Evolutionary conservation across 2,329 filamentous ascomycete genomes (phyloP), one percentile per base, ranked within the genome.

Genomic region (Biscogniauxia marginata): DNA sequence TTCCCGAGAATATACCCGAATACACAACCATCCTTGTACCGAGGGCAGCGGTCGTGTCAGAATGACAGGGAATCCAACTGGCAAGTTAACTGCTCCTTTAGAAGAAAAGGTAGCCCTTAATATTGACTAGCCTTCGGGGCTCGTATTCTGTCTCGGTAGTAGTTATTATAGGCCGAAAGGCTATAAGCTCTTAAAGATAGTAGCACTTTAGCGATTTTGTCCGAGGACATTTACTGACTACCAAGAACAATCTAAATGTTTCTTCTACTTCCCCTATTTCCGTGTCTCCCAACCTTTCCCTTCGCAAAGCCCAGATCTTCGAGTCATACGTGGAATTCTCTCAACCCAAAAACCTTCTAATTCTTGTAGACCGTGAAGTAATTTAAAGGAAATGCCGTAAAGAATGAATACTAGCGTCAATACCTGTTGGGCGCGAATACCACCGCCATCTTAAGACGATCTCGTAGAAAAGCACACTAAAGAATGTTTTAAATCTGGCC

Each of bases 401-500:
- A 9, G 13, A 9, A 16, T 3, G 6, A 16, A 16, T 11, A 34
- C 4, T 11, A 34, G n/a, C n/a, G n/a, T n/a, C n/a, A n/a, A n/a
- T n/a, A n/a, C n/a, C n/a, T n/a, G n/a, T n/a, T n/a, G n/a, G n/a
- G n/a, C n/a, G n/a, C n/a, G n/a, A n/a, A n/a, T n/a, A n/a, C n/a
- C n/a, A n/a, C n/a, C n/a, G n/a, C n/a, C n/a, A n/a, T n/a, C n/a
- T n/a, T n/a, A n/a, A n/a, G n/a, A n/a, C n/a, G n/a, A n/a, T n/a
- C n/a, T n/a, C n/a, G n/a, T n/a, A n/a, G n/a, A n/a, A n/a, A n/a
- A n/a, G n/a, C n/a, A n/a, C n/a, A n/a, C 7, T 30, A 7, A 7
- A 30, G 13, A 4, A 39, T 39, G n/a, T 2, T 18, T n/a, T n/a
- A 56, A 24, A 60, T 63, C 16, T 52, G 20, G 18, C 58, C 75